A percentile compares a stretch with the other conserved stretches of the same genome.
These are phyloP conservation scores for Clonostachys rosea DNA, from an alignment of 2,329 filamentous ascomycete species.

Conservation along the genomic window DNA sequence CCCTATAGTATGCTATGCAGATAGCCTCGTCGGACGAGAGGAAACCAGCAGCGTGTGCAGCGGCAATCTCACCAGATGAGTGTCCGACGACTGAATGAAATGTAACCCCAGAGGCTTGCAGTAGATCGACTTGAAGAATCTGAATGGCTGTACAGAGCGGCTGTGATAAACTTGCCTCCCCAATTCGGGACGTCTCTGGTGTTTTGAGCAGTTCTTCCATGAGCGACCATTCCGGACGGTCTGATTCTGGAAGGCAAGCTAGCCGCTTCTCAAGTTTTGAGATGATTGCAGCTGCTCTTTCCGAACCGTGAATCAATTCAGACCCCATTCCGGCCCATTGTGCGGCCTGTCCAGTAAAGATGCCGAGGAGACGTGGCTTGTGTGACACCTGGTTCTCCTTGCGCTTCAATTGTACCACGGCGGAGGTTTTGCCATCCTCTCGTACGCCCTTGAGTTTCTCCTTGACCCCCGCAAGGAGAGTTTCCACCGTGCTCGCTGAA, in stretches of 20 bases:
- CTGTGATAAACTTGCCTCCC: conserved; percentile 15
- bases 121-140: conserved; percentile 27
- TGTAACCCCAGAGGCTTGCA: conserved; percentile 15
- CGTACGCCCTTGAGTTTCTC: too few relatives aligned
- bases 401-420: too few relatives aligned
- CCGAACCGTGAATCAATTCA: conserved; percentile 18
- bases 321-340: conserved; percentile 22
- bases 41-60: conserved; percentile 27
- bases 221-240: too few relatives aligned
- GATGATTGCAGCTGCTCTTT: too few relatives aligned
- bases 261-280: too few relatives aligned
- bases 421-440: too few relatives aligned
- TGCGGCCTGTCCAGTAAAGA: conserved; percentile 27
- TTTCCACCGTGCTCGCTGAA: too few relatives aligned
- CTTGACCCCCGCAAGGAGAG: too few relatives aligned
- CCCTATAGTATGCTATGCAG: conserved; percentile 6
- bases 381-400: too few relatives aligned
- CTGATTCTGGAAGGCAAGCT: too few relatives aligned
- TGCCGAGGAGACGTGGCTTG: background rate
- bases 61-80: conserved; percentile 31
- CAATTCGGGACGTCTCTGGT: too few relatives aligned
- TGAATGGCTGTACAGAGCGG: conserved; percentile 35
- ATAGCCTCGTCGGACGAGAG: conserved; percentile 28
- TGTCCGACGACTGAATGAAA: conserved; percentile 24
- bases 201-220: too few relatives aligned